Evolutionary conservation across 495 filamentous ascomycete genomes (phyloP).

Genomic region (Penicillium dipodomyicola): DNA sequence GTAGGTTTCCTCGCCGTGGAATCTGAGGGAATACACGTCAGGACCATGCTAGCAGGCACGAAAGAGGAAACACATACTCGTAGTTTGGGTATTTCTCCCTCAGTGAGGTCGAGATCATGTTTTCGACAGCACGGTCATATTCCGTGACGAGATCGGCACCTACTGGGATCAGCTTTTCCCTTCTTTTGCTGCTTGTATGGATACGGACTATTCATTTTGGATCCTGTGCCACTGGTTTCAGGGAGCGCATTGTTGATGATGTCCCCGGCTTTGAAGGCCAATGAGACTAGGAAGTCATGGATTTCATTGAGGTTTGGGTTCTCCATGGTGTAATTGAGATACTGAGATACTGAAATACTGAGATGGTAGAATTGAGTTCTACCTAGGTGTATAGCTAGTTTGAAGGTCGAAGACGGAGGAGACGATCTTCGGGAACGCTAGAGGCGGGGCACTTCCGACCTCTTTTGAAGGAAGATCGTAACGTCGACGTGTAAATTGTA

Average conservation of each 20-base stretch:
- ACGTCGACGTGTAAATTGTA: not conserved
- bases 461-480: not conserved
- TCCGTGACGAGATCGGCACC: conserved; percentile 84
- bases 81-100: conserved; percentile 63
- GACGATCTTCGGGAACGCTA: conserved; percentile 3
- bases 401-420: not conserved
- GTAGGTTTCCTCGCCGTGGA: conserved; percentile 87
- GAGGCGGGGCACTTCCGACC: conserved; percentile 3
- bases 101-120: conserved; percentile 65
- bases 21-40: conserved; percentile 34
- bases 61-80: conserved; percentile 33
- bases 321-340: conserved; percentile 13
- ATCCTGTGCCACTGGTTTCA: conserved; percentile 56
- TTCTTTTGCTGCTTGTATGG: not conserved
- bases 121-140: conserved; percentile 80
- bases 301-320: conserved; percentile 67
- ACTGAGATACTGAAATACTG: not conserved
- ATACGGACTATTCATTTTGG: conserved; percentile 79
- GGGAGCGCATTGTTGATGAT: conserved; percentile 80
- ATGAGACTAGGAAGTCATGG: conserved; percentile 69
- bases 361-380: not conserved
- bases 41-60: not conserved
- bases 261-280: conserved; percentile 75
- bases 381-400: not conserved
- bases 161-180: conserved; percentile 28